Evolutionary conservation across 805 yeast genomes (phyloP).

Genomic region (Saturnispora bothae): DNA sequence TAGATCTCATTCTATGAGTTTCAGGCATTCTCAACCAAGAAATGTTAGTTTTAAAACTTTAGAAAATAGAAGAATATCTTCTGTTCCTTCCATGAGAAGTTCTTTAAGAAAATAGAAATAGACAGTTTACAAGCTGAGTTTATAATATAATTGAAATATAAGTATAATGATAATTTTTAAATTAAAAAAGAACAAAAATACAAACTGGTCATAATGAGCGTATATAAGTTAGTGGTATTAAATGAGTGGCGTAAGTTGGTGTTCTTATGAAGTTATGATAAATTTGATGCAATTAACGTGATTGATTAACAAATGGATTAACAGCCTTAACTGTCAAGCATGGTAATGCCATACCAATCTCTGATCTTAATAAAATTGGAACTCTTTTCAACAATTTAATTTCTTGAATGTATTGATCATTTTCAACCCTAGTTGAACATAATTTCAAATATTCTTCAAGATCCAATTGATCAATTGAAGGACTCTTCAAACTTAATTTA

Average conservation of each 20-base stretch:
- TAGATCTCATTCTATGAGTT: slow-evolving; percentile 20
- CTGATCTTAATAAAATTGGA: slow-evolving; percentile 82
- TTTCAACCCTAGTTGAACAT: slow-evolving; percentile 51
- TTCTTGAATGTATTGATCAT: slow-evolving; percentile 63
- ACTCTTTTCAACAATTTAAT: slow-evolving; percentile 66
- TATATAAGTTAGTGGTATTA: background rate
- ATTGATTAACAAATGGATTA: slow-evolving; percentile 54
- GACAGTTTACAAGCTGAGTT: too few species aligned
- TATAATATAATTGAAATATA: too few species aligned
- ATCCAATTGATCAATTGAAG: slow-evolving; percentile 22
- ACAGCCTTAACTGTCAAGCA: slow-evolving; percentile 85
- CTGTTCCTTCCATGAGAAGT: slow-evolving; percentile 9
- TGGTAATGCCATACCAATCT: slow-evolving; percentile 91
- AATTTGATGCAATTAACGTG: background rate
- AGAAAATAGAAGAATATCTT: slow-evolving; percentile 5
- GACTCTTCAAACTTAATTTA: slow-evolving; percentile 32
- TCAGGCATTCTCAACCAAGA: slow-evolving; percentile 22
- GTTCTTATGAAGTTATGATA: background rate
- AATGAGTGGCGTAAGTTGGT: slow-evolving; percentile 8
- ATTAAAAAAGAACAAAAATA: background rate
- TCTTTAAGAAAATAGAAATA: slow-evolving; percentile 9
- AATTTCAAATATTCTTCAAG: slow-evolving; percentile 49
- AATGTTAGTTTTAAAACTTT: slow-evolving; percentile 5
- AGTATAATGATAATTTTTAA: background rate
- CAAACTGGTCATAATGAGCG: background rate